Base-by-base conservation (phyloP, 1,139 yeast genomes). In the Scheffersomyces segobiensis region DNA sequence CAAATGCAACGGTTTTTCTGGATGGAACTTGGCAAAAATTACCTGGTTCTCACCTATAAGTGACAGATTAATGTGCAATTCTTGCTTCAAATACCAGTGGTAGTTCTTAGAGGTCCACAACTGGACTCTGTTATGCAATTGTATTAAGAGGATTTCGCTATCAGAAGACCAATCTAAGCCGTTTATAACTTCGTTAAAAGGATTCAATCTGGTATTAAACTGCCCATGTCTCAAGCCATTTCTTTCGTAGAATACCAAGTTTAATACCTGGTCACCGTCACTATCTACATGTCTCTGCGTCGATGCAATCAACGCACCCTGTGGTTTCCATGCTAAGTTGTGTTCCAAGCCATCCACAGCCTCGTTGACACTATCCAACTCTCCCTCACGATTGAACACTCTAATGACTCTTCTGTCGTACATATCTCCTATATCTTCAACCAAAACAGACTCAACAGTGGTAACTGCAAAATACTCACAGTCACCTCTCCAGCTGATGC, bases 11-110 rank as follows among this genome's bases (percentile, higher is more conserved):
- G 97, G 93, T 69, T 91, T 90, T 69, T 93, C 98, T 0, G 97
- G 95, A 68, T 95, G 98, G 87, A 97, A 95, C 69, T 83, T 83
- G 51, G 87, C 77, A 67, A 84, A 88, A 5, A 70, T 62, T 22
- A 90, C 79, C 24, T 70, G 62, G 51, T 74, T 73, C 5, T 58
- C 59, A 67, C 66, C 26, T 71, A 63, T 64, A 2, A 71, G 66
- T 49, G 72, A 67, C 4, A 54, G 49, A 39, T 57, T 55, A n/a
- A 80, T 70, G 54, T 66, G 67, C 4, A 93, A 75, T 69, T 89
- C 96, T 72, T 90, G 96, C 70, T 96, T 95, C 64, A 93, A 80
- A 71, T 90, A 92, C 98, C 99, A 96, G 71, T 93, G 97, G 72
- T 93, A 96, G 71, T 96, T 96, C 68, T 91, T 93, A 1, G 91